phyloP scores from a whole-genome alignment of 2,329 filamentous ascomycete genomes.

The Trichoderma sp. region DNA sequence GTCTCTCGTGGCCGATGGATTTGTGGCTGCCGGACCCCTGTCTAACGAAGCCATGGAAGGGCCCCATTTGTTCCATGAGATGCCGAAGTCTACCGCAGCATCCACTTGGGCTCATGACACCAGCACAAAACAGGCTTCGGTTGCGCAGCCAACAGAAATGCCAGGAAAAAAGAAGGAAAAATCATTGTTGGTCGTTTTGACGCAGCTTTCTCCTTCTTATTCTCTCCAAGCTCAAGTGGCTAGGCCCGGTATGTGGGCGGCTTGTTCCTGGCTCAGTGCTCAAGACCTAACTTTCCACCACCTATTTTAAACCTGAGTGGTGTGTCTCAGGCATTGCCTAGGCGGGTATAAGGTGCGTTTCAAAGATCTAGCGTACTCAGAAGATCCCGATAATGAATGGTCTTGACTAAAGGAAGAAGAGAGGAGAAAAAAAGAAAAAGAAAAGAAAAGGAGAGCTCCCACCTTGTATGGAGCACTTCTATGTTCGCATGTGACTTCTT shows the following conservation, averaged over 20 bases:
- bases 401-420: background rate
- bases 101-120: slow-evolving; percentile 3
- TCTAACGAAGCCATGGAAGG: slow-evolving; percentile 13
- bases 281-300: background rate
- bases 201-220: background rate
- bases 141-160: slow-evolving; percentile 9
- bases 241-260: background rate
- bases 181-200: background rate
- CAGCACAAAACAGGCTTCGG: slow-evolving; percentile 13
- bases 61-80: slow-evolving; percentile 17
- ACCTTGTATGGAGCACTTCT: background rate
- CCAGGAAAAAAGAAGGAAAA: background rate
- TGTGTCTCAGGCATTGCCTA: slow-evolving; percentile 1
- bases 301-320: background rate
- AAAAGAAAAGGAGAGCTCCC: background rate
- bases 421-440: background rate
- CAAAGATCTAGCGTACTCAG: background rate
- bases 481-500: background rate
- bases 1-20: background rate
- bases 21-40: slow-evolving; percentile 4
- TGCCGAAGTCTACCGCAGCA: slow-evolving; percentile 14
- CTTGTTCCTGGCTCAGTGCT: background rate
- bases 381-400: background rate
- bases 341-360: background rate
- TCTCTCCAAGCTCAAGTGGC: background rate